Evolutionary conservation across 2,329 filamentous ascomycete genomes (phyloP), one percentile per base, ranked within the genome.

Genomic region (Cordyceps javanica): DNA sequence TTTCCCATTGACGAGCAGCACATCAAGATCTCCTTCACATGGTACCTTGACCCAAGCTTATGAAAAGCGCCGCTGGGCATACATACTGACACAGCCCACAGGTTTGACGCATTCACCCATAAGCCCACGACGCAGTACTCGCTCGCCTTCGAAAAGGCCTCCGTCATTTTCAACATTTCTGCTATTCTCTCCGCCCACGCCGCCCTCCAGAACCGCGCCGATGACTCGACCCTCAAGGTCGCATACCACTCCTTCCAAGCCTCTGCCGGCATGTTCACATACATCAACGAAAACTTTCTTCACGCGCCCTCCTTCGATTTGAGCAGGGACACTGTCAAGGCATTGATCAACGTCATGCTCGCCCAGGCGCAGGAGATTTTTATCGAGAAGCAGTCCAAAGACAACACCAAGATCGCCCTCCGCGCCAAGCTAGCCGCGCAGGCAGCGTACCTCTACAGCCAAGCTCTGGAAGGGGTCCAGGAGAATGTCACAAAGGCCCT

Each of bases 61-160:
- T 6, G 16, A 11, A 2, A 16, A 21, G 28, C 8, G 9, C 19
- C 16, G 14, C 16, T n/a, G 2, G 8, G 9, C 2, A 44, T 38
- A 21, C n/a, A 19, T 30, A 25, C 32, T 58, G 32, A 60, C 46
- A 45, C 21, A 8, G 6, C 14, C 38, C 45, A 4, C 68, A 96
- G 91, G 91, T 97, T 95, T 75, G 94, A 99, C 73, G 94, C 95
- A n/a, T 99, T 99, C 71, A 99, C 94, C 45, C 92, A 96, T 72
- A 97, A 97, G 69, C 83, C 91, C n/a, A 99, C 94, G 5, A 87
- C 92, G 4, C 94, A 99, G 72, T 97, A 95, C 76, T 97, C 92
- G 8, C 81, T 99, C 49, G 94, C 94, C 49, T 99, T 95, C 71
- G 94, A 99, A 73, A 99, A 99, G 71, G 94, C 94, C 14, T 97